These are phyloP conservation scores for Phaeoacremonium minimum DNA, from an alignment of 2,329 filamentous ascomycete species.

Conservation along the genomic window DNA sequence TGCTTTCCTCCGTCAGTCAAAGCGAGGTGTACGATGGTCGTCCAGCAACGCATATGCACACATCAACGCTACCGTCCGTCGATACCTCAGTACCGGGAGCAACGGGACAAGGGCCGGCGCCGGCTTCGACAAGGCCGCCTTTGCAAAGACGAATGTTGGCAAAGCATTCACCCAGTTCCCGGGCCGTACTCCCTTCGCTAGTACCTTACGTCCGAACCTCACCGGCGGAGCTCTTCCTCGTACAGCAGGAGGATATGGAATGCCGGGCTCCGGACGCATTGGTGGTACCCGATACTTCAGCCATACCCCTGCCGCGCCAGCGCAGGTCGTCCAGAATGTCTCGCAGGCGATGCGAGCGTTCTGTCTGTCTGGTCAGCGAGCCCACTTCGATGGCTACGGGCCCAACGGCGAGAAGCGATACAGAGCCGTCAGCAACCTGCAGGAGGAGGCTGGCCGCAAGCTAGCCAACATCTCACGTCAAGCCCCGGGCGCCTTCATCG, in stretches of 20 bases:
- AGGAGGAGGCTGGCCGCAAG: slow-evolving; percentile 68
- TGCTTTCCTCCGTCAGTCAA: slow-evolving; percentile 46
- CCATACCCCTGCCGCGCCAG: slow-evolving; percentile 77
- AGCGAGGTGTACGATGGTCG: slow-evolving; percentile 42
- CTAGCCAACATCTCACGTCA: slow-evolving; percentile 54
- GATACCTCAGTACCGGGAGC: slow-evolving; percentile 42
- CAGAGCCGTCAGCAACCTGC: slow-evolving; percentile 68
- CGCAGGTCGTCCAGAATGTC: slow-evolving; percentile 93
- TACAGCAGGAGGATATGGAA: slow-evolving; percentile 82
- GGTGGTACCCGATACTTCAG: slow-evolving; percentile 84
- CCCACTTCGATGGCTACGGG: slow-evolving; percentile 77
- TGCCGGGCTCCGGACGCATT: slow-evolving; percentile 62
- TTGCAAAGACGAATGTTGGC: slow-evolving; percentile 44
- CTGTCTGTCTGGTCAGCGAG: slow-evolving; percentile 84
- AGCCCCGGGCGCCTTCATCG: slow-evolving; percentile 74
- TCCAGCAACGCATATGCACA: slow-evolving; percentile 37
- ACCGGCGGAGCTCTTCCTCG: slow-evolving; percentile 82
- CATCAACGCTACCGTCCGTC: slow-evolving; percentile 40
- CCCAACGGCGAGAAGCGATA: slow-evolving; percentile 73
- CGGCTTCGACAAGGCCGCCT: slow-evolving; percentile 42
- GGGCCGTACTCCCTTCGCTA: slow-evolving; percentile 79
- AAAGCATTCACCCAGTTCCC: slow-evolving; percentile 57
- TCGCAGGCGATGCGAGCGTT: slow-evolving; percentile 90
- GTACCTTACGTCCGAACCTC: slow-evolving; percentile 83
- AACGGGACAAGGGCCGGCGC: slow-evolving; percentile 24